These are phyloP conservation scores for Exophiala alcalophila DNA, from an alignment of 2,329 filamentous ascomycete species.

Conservation along the genomic window DNA sequence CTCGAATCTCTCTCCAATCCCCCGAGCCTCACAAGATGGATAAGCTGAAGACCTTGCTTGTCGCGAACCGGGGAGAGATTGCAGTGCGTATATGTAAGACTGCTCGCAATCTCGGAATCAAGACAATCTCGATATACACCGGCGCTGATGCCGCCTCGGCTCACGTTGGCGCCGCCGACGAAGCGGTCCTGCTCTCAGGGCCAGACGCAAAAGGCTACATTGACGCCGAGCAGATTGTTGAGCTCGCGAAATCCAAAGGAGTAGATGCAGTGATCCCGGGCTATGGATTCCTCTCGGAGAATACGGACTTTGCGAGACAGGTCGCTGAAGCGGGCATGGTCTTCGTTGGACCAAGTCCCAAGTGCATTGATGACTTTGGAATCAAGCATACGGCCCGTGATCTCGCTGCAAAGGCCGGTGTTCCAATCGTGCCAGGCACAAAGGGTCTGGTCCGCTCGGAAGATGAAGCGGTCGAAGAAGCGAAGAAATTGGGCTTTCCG, in stretches of 20 bases:
- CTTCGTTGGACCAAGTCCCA: constrained; percentile 59
- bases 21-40: constrained; percentile 32
- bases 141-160: constrained; percentile 53
- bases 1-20: background rate
- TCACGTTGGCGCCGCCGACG: constrained; percentile 55
- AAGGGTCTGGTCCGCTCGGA: constrained; percentile 48
- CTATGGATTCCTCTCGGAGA: constrained; percentile 66
- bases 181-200: constrained; percentile 51
- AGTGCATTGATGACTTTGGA: constrained; percentile 55
- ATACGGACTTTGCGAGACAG: constrained; percentile 57
- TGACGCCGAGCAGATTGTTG: constrained; percentile 41
- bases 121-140: constrained; percentile 58
- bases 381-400: constrained; percentile 58
- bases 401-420: constrained; percentile 51
- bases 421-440: constrained; percentile 56
- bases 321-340: constrained; percentile 55
- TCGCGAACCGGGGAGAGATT: constrained; percentile 62
- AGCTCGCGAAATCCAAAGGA: constrained; percentile 49
- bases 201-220: constrained; percentile 49
- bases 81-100: constrained; percentile 53
- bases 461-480: constrained; percentile 47
- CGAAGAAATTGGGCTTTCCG: constrained; percentile 49
- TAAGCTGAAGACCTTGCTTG: constrained; percentile 50
- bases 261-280: constrained; percentile 63
- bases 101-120: constrained; percentile 44